A percentile compares a stretch with the other conserved stretches of the same genome.
These are phyloP conservation scores for Fusarium euwallaceae DNA, from an alignment of 2,329 filamentous ascomycete species.

Conservation along the genomic window DNA sequence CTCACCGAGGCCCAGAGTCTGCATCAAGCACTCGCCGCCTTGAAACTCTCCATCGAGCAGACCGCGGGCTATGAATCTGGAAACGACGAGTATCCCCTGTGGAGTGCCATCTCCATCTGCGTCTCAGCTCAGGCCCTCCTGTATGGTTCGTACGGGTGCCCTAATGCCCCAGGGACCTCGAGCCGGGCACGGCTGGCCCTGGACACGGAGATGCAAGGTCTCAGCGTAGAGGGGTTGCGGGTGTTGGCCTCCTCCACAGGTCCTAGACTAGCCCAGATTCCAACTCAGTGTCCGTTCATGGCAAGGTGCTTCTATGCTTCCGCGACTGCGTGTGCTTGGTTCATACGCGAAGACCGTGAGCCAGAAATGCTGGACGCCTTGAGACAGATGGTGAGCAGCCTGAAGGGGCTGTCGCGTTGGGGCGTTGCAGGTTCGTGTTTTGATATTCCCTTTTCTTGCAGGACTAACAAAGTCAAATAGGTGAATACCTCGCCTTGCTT, in stretches of 20 bases:
- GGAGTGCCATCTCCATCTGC: constrained; percentile 21
- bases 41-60: constrained; percentile 21
- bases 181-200: constrained; percentile 9
- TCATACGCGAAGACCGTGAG: constrained; percentile 34
- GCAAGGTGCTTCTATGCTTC: constrained; percentile 29
- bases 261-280: constrained; percentile 1
- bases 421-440: constrained; percentile 7
- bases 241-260: background rate
- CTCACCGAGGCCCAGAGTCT: constrained; percentile 33
- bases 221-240: constrained; percentile 16
- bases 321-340: constrained; percentile 38
- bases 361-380: constrained; percentile 16
- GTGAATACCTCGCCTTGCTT: constrained; percentile 13
- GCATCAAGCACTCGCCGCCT: constrained; percentile 19
- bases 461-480: background rate
- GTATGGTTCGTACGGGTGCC: constrained; percentile 36
- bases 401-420: constrained; percentile 2
- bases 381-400: constrained; percentile 11
- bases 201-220: constrained; percentile 36
- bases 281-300: constrained; percentile 14
- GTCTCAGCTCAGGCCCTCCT: constrained; percentile 26
- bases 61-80: too few relatives aligned
- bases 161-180: constrained; percentile 8
- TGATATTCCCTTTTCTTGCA: background rate
- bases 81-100: background rate